Conservation (phyloP, 768 basidiomycete genomes). For the Polyporus arcularius region DNA sequence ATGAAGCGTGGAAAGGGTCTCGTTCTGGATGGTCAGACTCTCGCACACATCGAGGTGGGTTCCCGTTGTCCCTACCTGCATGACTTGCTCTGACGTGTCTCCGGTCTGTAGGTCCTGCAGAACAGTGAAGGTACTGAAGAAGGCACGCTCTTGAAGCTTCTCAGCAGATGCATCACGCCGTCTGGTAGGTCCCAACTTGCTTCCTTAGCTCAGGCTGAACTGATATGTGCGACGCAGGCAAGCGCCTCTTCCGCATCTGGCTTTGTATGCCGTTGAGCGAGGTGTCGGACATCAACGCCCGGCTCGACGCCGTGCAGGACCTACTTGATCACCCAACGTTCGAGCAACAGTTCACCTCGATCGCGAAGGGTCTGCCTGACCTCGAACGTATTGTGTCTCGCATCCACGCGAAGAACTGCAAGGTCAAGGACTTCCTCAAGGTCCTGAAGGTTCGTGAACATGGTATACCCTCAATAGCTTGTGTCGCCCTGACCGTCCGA, state of each 20-base stretch:
- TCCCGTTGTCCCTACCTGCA: background rate
- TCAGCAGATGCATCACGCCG: constrained; percentile 86
- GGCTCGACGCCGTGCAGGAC: constrained; percentile 94
- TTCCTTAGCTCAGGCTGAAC: background rate
- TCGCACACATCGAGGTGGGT: constrained; percentile 89
- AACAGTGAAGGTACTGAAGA: constrained; percentile 95
- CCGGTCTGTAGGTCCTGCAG: constrained; percentile 59
- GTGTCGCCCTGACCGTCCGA: background rate
- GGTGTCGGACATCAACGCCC: constrained; percentile 81
- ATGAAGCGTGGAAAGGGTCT: constrained; percentile 87
- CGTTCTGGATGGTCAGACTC: constrained; percentile 90
- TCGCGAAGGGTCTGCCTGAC: constrained; percentile 86
- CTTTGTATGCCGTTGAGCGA: constrained; percentile 88
- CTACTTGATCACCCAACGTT: constrained; percentile 80
- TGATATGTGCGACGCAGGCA: constrained; percentile 50
- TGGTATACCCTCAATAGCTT: background rate
- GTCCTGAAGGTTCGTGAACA: constrained; percentile 60
- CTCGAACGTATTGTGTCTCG: constrained; percentile 93
- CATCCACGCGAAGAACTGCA: constrained; percentile 91
- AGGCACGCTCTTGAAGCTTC: constrained; percentile 81
- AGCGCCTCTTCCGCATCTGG: constrained; percentile 96
- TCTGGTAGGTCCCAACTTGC: constrained; percentile 61
- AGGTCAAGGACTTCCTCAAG: constrained; percentile 83
- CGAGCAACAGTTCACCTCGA: constrained; percentile 68
- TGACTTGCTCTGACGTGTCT: constrained; percentile 2